phyloP scores from a whole-genome alignment of 768 basidiomycete species.

The Lentinula lateritia region DNA sequence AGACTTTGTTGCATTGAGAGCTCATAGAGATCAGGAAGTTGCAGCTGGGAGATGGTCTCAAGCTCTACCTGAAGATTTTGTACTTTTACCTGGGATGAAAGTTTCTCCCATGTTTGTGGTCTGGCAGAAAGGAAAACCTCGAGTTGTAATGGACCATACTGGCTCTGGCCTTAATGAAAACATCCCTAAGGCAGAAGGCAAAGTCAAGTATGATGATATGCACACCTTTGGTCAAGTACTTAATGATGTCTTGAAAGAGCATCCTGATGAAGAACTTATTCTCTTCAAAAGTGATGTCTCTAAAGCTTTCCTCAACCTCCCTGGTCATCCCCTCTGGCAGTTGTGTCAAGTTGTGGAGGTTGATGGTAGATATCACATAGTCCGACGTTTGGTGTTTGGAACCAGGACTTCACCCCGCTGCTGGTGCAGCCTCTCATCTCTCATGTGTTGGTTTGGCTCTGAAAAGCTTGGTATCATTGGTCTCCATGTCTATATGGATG shows the following conservation, averaged over 20 bases:
- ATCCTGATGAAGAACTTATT: conserved; percentile 8
- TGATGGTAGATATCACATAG: conserved; percentile 18
- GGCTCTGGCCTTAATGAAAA: conserved; percentile 16
- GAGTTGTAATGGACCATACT: conserved; percentile 21
- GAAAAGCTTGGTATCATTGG: conserved; percentile 12
- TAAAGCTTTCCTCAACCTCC: conserved; percentile 25
- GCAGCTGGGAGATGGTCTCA: conserved; percentile 12
- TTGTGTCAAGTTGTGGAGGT: conserved; percentile 23
- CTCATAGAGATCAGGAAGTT: conserved; percentile 14
- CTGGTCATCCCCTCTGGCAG: conserved; percentile 28
- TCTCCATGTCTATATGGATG: conserved; percentile 24
- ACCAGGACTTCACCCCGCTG: conserved; percentile 17
- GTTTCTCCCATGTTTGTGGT: conserved; percentile 21
- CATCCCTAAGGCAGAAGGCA: conserved; percentile 12
- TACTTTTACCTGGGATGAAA: conserved; percentile 20
- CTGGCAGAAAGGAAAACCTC: conserved; percentile 20
- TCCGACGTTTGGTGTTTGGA: conserved; percentile 23
- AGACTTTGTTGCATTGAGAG: conserved; percentile 12
- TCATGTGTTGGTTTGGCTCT: conserved; percentile 24
- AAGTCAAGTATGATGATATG: conserved; percentile 21
- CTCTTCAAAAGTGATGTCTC: conserved; percentile 23
- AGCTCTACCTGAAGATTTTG: background rate
- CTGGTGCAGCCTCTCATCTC: conserved; percentile 20
- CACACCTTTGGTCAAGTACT: conserved; percentile 14
- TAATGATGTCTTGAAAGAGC: background rate